phyloP scores from a whole-genome alignment of 2,329 filamentous ascomycete genomes.

The Cladosporium sp. region DNA sequence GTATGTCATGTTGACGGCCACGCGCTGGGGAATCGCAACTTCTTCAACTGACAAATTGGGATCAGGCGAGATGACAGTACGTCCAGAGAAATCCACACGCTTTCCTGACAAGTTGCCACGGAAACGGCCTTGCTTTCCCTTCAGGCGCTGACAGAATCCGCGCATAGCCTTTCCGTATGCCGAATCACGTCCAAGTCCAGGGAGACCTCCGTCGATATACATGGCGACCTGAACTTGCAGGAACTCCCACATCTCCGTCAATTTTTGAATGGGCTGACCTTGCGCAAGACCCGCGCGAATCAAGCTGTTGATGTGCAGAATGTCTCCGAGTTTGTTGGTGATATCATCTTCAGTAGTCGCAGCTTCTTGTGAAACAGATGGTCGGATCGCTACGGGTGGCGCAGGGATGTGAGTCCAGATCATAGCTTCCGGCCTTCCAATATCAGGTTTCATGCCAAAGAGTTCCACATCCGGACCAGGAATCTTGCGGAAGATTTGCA shows the following conservation, averaged over 20 bases:
- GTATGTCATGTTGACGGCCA: conserved; percentile 96
- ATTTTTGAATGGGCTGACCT: conserved; percentile 80
- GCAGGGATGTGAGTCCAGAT: conserved; percentile 96
- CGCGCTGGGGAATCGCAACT: conserved; percentile 84
- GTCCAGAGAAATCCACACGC: conserved; percentile 95
- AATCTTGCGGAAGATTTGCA: conserved; percentile 91
- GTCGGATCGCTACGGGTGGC: conserved; percentile 89
- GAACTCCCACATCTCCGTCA: conserved; percentile 99
- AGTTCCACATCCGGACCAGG: conserved; percentile 85
- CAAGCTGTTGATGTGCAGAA: conserved; percentile 86
- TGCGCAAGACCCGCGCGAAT: conserved; percentile 81
- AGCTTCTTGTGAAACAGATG: conserved; percentile 89
- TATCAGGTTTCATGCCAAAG: conserved; percentile 80
- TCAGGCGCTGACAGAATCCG: conserved; percentile 91
- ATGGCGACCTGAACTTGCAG: conserved; percentile 93
- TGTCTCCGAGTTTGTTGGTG: conserved; percentile 95
- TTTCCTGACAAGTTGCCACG: conserved; percentile 96
- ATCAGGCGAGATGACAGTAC: conserved; percentile 96
- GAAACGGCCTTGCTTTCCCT: conserved; percentile 97
- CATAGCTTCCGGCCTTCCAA: conserved; percentile 93
- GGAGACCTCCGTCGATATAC: conserved; percentile 97
- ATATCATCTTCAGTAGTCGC: conserved; percentile 96
- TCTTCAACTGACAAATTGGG: conserved; percentile 92
- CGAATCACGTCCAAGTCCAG: conserved; percentile 78
- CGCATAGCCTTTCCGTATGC: conserved; percentile 86